These are phyloP conservation scores for Leucogyrophana mollusca DNA, from an alignment of 768 basidiomycete genomes.

Conservation along the genomic window DNA sequence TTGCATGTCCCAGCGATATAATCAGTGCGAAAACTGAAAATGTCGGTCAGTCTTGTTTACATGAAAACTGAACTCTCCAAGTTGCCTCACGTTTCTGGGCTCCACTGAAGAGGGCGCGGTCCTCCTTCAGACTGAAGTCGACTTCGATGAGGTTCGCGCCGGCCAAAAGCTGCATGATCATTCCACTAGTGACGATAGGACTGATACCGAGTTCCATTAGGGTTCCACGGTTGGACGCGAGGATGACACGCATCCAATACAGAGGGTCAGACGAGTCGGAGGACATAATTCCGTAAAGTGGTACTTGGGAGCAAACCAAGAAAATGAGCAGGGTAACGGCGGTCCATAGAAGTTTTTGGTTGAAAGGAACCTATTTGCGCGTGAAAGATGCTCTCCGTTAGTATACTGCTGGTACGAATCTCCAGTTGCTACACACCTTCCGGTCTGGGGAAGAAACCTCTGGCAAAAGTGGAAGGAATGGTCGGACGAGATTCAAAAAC, in stretches of 20 bases:
- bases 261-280: conserved; percentile 99
- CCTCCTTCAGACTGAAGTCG: conserved; percentile 96
- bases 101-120: conserved; percentile 90
- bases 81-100: conserved; percentile 87
- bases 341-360: conserved; percentile 98
- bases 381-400: conserved; percentile 4
- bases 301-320: conserved; percentile 98
- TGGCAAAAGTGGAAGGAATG: conserved; percentile 94
- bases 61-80: no score
- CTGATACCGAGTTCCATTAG: conserved; percentile 99
- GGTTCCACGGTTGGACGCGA: conserved; percentile 97
- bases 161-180: conserved; percentile 99
- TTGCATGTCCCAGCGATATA: conserved; percentile 94
- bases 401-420: conserved; percentile 6
- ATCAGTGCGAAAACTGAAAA: conserved; percentile 89
- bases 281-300: conserved; percentile 99
- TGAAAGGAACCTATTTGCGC: conserved; percentile 81
- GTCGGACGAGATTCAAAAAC: conserved; percentile 96
- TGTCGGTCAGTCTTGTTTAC: background rate
- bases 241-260: conserved; percentile 99
- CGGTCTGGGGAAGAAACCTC: conserved; percentile 98
- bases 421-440: conserved; percentile 56
- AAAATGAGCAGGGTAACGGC: conserved; percentile 99
- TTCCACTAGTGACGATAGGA: conserved; percentile 96
- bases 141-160: conserved; percentile 98